phyloP scores from a whole-genome alignment of 148 eudicot species.

The Silene uniflora region DNA sequence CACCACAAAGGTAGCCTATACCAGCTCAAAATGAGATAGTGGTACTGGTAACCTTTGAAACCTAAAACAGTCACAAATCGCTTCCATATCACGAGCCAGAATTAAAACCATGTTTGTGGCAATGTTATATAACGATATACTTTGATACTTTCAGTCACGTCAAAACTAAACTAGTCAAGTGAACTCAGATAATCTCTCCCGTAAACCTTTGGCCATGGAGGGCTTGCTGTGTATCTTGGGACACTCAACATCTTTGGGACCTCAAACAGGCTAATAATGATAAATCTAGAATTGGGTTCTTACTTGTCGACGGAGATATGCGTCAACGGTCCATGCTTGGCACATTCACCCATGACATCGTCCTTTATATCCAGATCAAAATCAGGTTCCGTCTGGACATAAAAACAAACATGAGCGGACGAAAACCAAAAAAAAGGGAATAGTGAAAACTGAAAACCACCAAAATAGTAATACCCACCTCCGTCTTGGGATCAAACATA shows the following conservation, averaged over 20 bases:
- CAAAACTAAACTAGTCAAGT: not conserved
- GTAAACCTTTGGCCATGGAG: constrained; percentile 93
- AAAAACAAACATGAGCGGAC: constrained; percentile 3
- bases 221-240: constrained; percentile 46
- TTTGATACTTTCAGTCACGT: not conserved
- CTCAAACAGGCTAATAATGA: not conserved
- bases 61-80: not conserved
- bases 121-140: not conserved
- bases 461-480: constrained; percentile 41
- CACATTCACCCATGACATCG: constrained; percentile 72
- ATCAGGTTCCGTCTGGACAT: constrained; percentile 69
- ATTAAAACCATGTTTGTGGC: not conserved
- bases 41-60: not conserved
- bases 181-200: constrained; percentile 63
- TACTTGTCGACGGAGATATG: constrained; percentile 84
- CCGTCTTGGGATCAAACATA: constrained; percentile 82
- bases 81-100: not conserved
- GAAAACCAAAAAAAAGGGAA: not conserved
- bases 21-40: not conserved
- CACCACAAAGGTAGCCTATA: too few species aligned
- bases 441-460: not conserved
- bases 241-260: not conserved
- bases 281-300: constrained; percentile 19
- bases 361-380: constrained; percentile 89
- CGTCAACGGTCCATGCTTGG: constrained; percentile 59